A percentile compares a stretch with the other conserved stretches of the same genome.
These are phyloP conservation scores for Pseudonitzschia multiseries DNA, from an alignment of 108 stramenopile species.

Conservation along the genomic window DNA sequence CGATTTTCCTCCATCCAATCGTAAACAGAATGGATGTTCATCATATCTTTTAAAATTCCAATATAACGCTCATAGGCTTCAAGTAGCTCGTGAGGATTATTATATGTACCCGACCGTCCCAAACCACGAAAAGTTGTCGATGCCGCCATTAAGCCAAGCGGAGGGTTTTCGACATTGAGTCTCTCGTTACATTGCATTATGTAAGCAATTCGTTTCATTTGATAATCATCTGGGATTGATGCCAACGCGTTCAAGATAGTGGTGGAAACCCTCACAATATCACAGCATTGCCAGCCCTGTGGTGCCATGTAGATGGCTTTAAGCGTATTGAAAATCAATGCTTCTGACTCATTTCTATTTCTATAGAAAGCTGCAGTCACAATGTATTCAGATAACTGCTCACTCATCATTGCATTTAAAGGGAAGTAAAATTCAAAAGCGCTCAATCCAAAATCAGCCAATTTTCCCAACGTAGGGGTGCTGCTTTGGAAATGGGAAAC, in stretches of 20 bases:
- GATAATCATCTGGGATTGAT: slow-evolving; percentile 61
- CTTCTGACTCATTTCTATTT: slow-evolving; percentile 27
- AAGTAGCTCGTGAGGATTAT: slow-evolving; percentile 36
- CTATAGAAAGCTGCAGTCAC: slow-evolving; percentile 49
- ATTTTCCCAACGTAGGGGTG: slow-evolving; percentile 28
- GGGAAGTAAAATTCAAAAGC: slow-evolving; percentile 21
- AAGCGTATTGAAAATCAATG: slow-evolving; percentile 49
- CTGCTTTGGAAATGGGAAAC: slow-evolving; percentile 22
- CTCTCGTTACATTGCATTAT: slow-evolving; percentile 54
- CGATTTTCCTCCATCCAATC: slow-evolving; percentile 74
- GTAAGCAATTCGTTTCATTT: slow-evolving; percentile 53
- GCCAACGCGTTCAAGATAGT: slow-evolving; percentile 52
- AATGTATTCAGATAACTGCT: slow-evolving; percentile 58
- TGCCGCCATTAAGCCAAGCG: slow-evolving; percentile 52
- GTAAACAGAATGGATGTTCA: slow-evolving; percentile 44
- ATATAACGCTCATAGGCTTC: slow-evolving; percentile 60
- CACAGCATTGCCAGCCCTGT: slow-evolving; percentile 52
- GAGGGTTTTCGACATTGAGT: slow-evolving; percentile 24
- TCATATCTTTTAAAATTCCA: slow-evolving; percentile 54
- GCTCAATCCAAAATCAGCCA: slow-evolving; percentile 50
- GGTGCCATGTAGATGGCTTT: slow-evolving; percentile 42
- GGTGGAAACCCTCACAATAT: slow-evolving; percentile 36
- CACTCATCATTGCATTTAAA: slow-evolving; percentile 26
- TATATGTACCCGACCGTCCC: slow-evolving; percentile 33
- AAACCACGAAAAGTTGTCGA: slow-evolving; percentile 33